phyloP scores from a whole-genome alignment of 768 basidiomycete genomes.

The Agaricus blazei region DNA sequence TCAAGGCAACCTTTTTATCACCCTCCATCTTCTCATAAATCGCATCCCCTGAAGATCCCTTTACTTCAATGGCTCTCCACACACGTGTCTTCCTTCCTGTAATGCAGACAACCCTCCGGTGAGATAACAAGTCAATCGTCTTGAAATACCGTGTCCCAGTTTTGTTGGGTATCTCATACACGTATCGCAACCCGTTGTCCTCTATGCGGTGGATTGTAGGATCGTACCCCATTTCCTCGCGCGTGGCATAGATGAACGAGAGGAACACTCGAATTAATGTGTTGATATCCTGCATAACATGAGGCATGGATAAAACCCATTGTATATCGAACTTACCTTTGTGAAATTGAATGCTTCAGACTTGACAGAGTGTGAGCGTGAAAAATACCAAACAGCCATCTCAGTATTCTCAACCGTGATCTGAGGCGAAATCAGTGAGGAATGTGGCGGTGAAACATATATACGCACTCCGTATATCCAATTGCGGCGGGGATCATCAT shows the following conservation, averaged over 20 bases:
- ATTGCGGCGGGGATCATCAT: neutral
- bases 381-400: conserved; percentile 11
- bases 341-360: conserved; percentile 3
- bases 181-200: neutral
- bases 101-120: conserved; percentile 1
- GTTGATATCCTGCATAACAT: neutral
- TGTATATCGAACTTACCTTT: neutral
- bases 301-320: neutral
- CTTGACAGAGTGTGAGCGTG: conserved; percentile 9
- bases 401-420: conserved; percentile 8
- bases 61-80: conserved; percentile 10
- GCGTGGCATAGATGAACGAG: conserved; percentile 6
- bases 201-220: neutral
- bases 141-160: neutral
- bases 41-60: neutral
- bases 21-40: neutral
- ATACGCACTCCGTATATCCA: neutral
- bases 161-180: neutral
- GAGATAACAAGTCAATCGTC: neutral
- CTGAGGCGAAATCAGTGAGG: neutral
- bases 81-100: conserved; percentile 13
- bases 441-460: neutral
- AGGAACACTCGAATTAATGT: conserved; percentile 1
- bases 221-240: conserved; percentile 9
- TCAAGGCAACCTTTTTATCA: conserved; percentile 9